These are phyloP conservation scores for Populus nigra DNA, from an alignment of 345 rosid species.

Conservation along the genomic window DNA sequence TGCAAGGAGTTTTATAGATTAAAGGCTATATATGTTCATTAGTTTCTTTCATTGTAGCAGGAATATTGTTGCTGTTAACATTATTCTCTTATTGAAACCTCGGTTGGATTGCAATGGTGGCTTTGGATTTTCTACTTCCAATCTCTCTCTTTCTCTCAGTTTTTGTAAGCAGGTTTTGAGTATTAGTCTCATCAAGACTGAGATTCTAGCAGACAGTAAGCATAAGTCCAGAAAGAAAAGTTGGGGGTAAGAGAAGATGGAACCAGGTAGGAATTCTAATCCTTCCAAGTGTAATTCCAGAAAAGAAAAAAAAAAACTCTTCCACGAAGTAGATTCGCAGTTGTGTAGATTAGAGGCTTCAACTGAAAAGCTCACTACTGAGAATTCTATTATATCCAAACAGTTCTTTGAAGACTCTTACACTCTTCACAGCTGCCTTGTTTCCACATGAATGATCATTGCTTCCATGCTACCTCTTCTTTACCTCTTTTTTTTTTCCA, in stretches of 20 bases:
- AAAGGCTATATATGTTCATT: constrained; percentile 6
- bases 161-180: constrained; percentile 8
- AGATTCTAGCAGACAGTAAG: constrained; percentile 8
- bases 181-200: background rate
- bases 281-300: constrained; percentile 10
- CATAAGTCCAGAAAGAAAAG: background rate
- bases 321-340: background rate
- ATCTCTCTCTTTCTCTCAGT: background rate
- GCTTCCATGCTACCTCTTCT: constrained; percentile 20
- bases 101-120: background rate
- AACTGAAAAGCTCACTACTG: constrained; percentile 26
- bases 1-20: constrained; percentile 28
- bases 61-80: background rate
- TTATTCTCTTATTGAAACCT: background rate
- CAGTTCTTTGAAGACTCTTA: constrained; percentile 1
- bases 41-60: constrained; percentile 8
- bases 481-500: background rate
- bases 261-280: constrained; percentile 37
- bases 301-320: background rate
- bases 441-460: constrained; percentile 24
- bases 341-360: constrained; percentile 14
- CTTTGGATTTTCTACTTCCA: constrained; percentile 8
- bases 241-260: constrained; percentile 3
- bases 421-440: constrained; percentile 1
- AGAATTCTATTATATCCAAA: constrained; percentile 23